Evolutionary conservation across 2,329 filamentous ascomycete genomes (phyloP).

Genomic region (Fusarium verrucosum): DNA sequence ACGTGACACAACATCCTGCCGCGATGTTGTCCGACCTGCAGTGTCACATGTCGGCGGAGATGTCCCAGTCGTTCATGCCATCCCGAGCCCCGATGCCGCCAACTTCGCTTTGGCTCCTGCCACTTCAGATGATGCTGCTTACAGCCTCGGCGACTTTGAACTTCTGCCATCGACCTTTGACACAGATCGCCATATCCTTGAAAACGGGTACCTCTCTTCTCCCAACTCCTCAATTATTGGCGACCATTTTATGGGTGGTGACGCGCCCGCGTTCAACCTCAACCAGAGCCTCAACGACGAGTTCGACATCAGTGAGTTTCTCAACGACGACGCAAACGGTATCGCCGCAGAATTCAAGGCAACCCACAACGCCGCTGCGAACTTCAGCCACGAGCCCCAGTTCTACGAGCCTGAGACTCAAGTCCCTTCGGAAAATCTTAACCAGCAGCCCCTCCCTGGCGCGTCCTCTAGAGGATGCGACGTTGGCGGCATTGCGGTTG

Average conservation of each 20-base stretch:
- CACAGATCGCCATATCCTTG: constrained; percentile 79
- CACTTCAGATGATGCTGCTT: constrained; percentile 69
- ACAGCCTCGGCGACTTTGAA: constrained; percentile 76
- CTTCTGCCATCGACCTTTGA: constrained; percentile 73
- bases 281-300: constrained; percentile 58
- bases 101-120: constrained; percentile 58
- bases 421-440: constrained; percentile 71
- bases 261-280: constrained; percentile 62
- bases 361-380: constrained; percentile 62
- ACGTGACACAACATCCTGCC: constrained; percentile 99
- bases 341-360: constrained; percentile 59
- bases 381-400: constrained; percentile 61
- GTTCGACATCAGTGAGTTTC: constrained; percentile 64
- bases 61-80: constrained; percentile 57
- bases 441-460: constrained; percentile 78
- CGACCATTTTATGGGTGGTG: constrained; percentile 72
- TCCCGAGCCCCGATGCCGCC: constrained; percentile 53
- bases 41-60: constrained; percentile 94
- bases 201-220: constrained; percentile 79
- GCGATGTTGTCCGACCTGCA: constrained; percentile 99
- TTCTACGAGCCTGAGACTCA: constrained; percentile 68
- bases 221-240: constrained; percentile 72
- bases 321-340: constrained; percentile 61
- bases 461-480: constrained; percentile 78
- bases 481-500: constrained; percentile 77